Evolutionary conservation across 352 stramenopile genomes (phyloP).

Genomic region (Pythium grandisporangium): DNA sequence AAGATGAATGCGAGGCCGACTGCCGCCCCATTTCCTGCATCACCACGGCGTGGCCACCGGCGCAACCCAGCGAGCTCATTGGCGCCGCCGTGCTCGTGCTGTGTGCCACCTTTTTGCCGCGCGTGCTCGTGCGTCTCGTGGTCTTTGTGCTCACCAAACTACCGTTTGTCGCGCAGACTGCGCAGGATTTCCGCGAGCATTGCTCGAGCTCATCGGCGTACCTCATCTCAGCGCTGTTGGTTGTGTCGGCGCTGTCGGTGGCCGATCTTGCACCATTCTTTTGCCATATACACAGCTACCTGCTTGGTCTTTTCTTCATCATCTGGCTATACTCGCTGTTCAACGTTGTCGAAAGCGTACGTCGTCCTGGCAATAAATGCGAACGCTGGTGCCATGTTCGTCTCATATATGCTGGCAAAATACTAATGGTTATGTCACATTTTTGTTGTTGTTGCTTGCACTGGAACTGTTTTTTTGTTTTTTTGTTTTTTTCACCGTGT

Average conservation of each 20-base stretch:
- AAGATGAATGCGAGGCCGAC: slow-evolving; percentile 6
- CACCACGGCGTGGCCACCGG: slow-evolving; percentile 42
- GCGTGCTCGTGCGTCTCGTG: slow-evolving; percentile 72
- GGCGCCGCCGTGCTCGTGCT: slow-evolving; percentile 72
- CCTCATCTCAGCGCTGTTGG: slow-evolving; percentile 73
- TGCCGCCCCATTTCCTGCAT: slow-evolving; percentile 42
- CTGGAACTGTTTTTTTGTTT: neutral
- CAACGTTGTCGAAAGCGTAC: slow-evolving; percentile 79
- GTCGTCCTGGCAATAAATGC: too few relatives aligned
- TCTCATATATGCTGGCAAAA: too few relatives aligned
- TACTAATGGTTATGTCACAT: too few relatives aligned
- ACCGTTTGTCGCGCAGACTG: slow-evolving; percentile 71
- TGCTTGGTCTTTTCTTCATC: slow-evolving; percentile 86
- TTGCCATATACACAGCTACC: slow-evolving; percentile 69
- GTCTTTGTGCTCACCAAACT: slow-evolving; percentile 85
- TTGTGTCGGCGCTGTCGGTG: slow-evolving; percentile 47
- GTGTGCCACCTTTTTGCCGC: slow-evolving; percentile 81
- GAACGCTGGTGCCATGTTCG: too few relatives aligned
- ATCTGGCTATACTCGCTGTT: slow-evolving; percentile 87
- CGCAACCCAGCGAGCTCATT: slow-evolving; percentile 28
- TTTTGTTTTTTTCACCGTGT: too few relatives aligned
- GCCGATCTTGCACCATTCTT: slow-evolving; percentile 55
- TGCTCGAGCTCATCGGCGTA: slow-evolving; percentile 77
- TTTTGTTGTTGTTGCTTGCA: neutral
- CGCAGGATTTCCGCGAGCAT: slow-evolving; percentile 72